These are phyloP conservation scores for Marasmius tenuissimus DNA, from an alignment of 1,284 basidiomycete species.

Conservation along the genomic window DNA sequence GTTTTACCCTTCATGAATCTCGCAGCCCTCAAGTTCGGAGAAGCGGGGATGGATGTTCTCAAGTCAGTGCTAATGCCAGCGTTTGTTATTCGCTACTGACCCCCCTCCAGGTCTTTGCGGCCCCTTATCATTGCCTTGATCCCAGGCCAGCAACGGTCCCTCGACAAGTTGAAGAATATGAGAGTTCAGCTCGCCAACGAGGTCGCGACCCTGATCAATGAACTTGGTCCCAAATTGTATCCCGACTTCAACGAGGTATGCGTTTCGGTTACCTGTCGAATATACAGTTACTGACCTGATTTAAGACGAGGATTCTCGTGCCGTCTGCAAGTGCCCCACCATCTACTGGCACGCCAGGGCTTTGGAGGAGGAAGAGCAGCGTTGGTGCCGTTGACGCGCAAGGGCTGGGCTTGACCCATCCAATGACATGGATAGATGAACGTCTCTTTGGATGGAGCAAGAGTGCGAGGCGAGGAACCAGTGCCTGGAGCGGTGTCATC, in stretches of 20 bases:
- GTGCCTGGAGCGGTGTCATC: constrained; percentile 66
- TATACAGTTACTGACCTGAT: constrained; percentile 2
- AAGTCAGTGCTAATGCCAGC: constrained; percentile 63
- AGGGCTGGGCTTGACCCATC: constrained; percentile 76
- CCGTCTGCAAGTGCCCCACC: constrained; percentile 83
- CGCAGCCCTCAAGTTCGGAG: constrained; percentile 96
- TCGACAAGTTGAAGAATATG: constrained; percentile 81
- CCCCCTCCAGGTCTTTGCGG: constrained; percentile 72
- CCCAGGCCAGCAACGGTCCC: constrained; percentile 87
- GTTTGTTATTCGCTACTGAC: constrained; percentile 11
- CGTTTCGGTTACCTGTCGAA: constrained; percentile 18
- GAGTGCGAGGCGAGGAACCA: constrained; percentile 69
- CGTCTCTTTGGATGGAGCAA: constrained; percentile 90
- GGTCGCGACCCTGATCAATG: constrained; percentile 86
- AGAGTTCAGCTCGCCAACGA: constrained; percentile 84
- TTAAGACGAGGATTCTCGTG: constrained; percentile 77
- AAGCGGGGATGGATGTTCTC: constrained; percentile 97
- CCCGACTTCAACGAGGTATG: constrained; percentile 84
- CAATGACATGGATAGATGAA: constrained; percentile 94
- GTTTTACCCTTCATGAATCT: constrained; percentile 89
- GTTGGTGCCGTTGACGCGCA: constrained; percentile 78
- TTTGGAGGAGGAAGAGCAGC: constrained; percentile 76
- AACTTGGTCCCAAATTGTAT: constrained; percentile 86
- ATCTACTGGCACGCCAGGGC: constrained; percentile 62
- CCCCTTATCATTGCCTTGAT: constrained; percentile 90